phyloP scores from a whole-genome alignment of 148 eudicot species.

The Vaccinium myrtillus region DNA sequence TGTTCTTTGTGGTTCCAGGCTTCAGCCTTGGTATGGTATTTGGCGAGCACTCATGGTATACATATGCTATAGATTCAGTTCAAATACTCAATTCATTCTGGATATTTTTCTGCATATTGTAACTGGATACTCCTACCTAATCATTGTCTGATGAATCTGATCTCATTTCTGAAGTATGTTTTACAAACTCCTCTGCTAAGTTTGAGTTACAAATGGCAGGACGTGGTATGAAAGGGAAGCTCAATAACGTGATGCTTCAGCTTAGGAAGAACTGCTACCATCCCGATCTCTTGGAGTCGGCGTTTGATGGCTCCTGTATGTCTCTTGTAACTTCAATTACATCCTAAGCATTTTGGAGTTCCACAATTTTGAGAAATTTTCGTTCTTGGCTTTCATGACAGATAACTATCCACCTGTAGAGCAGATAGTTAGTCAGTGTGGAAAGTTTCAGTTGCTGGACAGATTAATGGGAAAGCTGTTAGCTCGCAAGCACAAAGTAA shows the following conservation, averaged over 20 bases:
- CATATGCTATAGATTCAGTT: not conserved
- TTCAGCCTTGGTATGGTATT: not conserved
- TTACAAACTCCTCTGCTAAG: not conserved
- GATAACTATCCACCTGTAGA: conserved; percentile 87
- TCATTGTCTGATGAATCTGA: not conserved
- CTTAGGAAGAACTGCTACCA: conserved; percentile 96
- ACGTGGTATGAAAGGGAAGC: conserved; percentile 67
- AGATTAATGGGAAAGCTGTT: conserved; percentile 64
- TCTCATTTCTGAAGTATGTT: not conserved
- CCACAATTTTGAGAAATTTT: conserved; percentile 8
- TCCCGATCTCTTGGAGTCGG: conserved; percentile 90
- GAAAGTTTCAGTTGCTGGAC: conserved; percentile 84
- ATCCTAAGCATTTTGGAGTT: conserved; percentile 3
- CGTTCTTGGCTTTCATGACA: conserved; percentile 29
- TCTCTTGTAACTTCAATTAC: conserved; percentile 13
- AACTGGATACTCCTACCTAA: not conserved
- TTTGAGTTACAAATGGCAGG: conserved; percentile 43
- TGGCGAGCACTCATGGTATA: not conserved
- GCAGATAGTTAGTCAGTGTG: conserved; percentile 86
- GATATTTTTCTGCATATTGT: not conserved
- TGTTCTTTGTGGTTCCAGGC: not conserved
- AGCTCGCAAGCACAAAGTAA: conserved; percentile 79
- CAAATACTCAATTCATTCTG: not conserved
- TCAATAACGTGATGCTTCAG: conserved; percentile 88
- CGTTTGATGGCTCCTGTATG: conserved; percentile 81